A percentile compares a stretch with the other conserved stretches of the same genome.
phyloP scores from a whole-genome alignment of 495 filamentous ascomycete species.

The Tuber magnatum region DNA sequence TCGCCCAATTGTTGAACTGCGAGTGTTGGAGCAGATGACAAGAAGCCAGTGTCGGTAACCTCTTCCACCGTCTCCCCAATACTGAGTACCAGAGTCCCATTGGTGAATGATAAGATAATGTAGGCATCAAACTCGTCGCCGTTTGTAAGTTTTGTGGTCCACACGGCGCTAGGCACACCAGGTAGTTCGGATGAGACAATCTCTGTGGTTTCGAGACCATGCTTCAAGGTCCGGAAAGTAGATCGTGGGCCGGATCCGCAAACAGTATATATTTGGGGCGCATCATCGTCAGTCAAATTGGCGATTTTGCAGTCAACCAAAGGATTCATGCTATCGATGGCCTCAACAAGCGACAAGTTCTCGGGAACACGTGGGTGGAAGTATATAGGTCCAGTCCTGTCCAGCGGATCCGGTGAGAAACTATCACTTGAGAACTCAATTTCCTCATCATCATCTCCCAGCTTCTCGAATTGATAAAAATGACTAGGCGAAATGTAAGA shows the following conservation, averaged over 20 bases:
- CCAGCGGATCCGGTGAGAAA: conserved; percentile 64
- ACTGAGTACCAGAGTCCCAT: conserved; percentile 74
- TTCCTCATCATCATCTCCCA: conserved; percentile 94
- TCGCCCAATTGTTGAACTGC: conserved; percentile 92
- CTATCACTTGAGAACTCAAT: conserved; percentile 74
- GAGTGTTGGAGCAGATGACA: conserved; percentile 76
- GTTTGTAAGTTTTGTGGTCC: conserved; percentile 85
- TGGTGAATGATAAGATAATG: conserved; percentile 62
- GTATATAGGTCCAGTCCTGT: conserved; percentile 64
- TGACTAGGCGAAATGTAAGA: conserved; percentile 44
- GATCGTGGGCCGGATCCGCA: conserved; percentile 83
- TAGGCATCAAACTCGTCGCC: conserved; percentile 79
- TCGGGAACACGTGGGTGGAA: conserved; percentile 74
- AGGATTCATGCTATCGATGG: conserved; percentile 82
- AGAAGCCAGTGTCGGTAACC: conserved; percentile 84
- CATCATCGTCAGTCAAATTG: conserved; percentile 83
- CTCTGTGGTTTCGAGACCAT: conserved; percentile 86
- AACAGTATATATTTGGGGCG: conserved; percentile 90
- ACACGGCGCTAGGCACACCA: conserved; percentile 76
- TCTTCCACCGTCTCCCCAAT: conserved; percentile 97
- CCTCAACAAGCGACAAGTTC: conserved; percentile 78
- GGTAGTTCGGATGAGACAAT: conserved; percentile 89
- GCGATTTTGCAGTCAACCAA: conserved; percentile 81
- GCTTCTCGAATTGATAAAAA: conserved; percentile 94
- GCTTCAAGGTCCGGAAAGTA: conserved; percentile 80